phyloP scores from a whole-genome alignment of 1,284 basidiomycete species.

The Moesziomyces globuligerus region DNA sequence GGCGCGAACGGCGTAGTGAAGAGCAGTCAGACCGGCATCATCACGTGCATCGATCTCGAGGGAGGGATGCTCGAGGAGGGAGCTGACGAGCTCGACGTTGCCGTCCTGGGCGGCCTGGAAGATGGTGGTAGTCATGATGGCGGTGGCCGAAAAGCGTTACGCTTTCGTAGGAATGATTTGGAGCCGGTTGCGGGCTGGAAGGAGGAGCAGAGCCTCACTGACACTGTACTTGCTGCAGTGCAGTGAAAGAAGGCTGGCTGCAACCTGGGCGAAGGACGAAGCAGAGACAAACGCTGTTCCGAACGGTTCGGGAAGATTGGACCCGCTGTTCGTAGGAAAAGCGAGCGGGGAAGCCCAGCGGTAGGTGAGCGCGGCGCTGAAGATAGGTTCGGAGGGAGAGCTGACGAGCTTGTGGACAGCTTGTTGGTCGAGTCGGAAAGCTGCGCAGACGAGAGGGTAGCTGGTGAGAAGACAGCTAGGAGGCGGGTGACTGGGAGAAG shows the following conservation, averaged over 20 bases:
- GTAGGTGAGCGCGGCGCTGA: not conserved
- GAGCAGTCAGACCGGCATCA: slow-evolving; percentile 41
- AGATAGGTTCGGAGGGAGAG: not conserved
- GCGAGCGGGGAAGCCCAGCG: not conserved
- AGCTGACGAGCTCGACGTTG: slow-evolving; percentile 51
- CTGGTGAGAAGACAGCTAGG: not conserved
- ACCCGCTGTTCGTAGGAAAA: no score
- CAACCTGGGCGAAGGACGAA: not conserved
- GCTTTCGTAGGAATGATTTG: not conserved
- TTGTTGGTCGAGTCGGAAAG: no score
- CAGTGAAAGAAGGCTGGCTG: not conserved
- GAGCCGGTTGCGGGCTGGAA: slow-evolving; percentile 20
- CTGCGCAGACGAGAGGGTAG: not conserved
- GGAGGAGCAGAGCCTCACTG: slow-evolving; percentile 38
- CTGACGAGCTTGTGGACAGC: not conserved
- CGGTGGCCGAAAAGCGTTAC: not conserved
- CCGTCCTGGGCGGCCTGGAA: slow-evolving; percentile 58
- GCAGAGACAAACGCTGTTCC: not conserved
- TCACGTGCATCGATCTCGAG: slow-evolving; percentile 52
- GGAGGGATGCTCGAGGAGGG: slow-evolving; percentile 49
- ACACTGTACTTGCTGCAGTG: slow-evolving; percentile 6
- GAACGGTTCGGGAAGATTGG: no score
- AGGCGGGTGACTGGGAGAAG: not conserved
- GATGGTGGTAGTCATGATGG: slow-evolving; percentile 53
- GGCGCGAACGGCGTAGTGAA: slow-evolving; percentile 48